Conservation (phyloP, 2,329 filamentous ascomycete species). For the Mollisia scopiformis region DNA sequence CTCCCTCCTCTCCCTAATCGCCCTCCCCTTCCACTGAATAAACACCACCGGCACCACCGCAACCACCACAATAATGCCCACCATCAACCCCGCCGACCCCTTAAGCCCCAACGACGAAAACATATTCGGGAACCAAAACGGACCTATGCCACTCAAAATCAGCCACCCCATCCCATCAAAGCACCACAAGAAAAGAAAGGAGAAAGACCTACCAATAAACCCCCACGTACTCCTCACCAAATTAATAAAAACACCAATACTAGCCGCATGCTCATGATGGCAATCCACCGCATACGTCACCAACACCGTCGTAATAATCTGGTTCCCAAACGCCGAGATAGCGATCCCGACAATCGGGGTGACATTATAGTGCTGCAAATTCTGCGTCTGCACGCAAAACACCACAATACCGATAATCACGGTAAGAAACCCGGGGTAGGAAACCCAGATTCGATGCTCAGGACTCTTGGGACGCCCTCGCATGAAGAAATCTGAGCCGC, state of each 20-base stretch:
- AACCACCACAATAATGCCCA: slow-evolving; percentile 39
- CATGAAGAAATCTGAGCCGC: slow-evolving; percentile 57
- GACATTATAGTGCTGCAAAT: slow-evolving; percentile 53
- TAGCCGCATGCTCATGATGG: slow-evolving; percentile 53
- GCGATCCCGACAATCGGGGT: slow-evolving; percentile 58
- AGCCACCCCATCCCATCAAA: background rate
- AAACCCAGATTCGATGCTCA: slow-evolving; percentile 60
- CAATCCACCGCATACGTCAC: slow-evolving; percentile 55
- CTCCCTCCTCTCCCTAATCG: slow-evolving; percentile 1
- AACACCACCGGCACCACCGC: slow-evolving; percentile 37
- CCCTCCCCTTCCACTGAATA: slow-evolving; percentile 32
- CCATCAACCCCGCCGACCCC: slow-evolving; percentile 39
- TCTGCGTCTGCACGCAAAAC: slow-evolving; percentile 54
- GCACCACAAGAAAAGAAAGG: background rate
- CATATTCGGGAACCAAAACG: slow-evolving; percentile 41
- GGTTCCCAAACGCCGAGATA: slow-evolving; percentile 56
- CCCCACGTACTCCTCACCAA: slow-evolving; percentile 58
- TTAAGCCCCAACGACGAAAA: slow-evolving; percentile 37
- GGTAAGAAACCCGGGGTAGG: slow-evolving; percentile 53
- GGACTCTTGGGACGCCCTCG: slow-evolving; percentile 40
- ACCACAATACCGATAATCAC: slow-evolving; percentile 55
- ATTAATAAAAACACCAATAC: slow-evolving; percentile 62
- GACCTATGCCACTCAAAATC: background rate
- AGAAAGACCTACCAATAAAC: slow-evolving; percentile 43
- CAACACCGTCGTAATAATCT: slow-evolving; percentile 59